A percentile compares a stretch with the other conserved stretches of the same genome.
phyloP scores from a whole-genome alignment of 2,329 filamentous ascomycete species.

The Paecilomyces fulvus region DNA sequence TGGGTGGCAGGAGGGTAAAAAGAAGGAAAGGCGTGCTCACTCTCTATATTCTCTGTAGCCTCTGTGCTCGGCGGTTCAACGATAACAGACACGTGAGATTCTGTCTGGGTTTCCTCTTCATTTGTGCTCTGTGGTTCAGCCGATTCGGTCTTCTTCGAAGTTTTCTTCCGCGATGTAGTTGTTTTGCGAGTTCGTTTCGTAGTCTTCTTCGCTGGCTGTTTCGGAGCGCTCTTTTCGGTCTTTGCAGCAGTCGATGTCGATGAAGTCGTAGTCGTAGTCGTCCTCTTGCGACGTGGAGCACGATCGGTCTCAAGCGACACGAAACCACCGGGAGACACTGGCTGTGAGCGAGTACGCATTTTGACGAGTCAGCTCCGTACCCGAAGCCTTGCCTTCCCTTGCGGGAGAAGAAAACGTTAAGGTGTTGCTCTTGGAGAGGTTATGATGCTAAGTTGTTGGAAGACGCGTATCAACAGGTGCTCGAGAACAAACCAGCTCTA shows the following conservation, averaged over 20 bases:
- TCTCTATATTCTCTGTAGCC: conserved; percentile 1
- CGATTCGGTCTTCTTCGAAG: background rate
- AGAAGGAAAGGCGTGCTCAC: conserved; percentile 7
- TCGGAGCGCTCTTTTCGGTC: background rate
- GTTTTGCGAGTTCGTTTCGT: background rate
- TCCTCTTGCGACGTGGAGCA: conserved; percentile 12
- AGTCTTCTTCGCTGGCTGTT: background rate
- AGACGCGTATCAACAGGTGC: no score
- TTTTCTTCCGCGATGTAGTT: background rate
- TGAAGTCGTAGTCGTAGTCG: background rate
- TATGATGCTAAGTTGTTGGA: no score
- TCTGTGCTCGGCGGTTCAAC: background rate
- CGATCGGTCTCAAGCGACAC: conserved; percentile 20
- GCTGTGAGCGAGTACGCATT: conserved; percentile 33
- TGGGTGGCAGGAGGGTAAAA: background rate
- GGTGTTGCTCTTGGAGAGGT: background rate
- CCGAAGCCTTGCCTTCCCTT: background rate
- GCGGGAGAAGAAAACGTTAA: conserved; percentile 2
- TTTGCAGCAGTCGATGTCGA: background rate
- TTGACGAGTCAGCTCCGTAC: conserved; percentile 6
- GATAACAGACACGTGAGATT: background rate
- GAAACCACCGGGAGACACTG: conserved; percentile 24
- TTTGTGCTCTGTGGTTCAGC: background rate
- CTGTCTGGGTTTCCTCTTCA: background rate
- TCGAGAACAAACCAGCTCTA: no score